These are phyloP conservation scores for Phytopythium helicoides DNA, from an alignment of 352 stramenopile species.

Conservation along the genomic window DNA sequence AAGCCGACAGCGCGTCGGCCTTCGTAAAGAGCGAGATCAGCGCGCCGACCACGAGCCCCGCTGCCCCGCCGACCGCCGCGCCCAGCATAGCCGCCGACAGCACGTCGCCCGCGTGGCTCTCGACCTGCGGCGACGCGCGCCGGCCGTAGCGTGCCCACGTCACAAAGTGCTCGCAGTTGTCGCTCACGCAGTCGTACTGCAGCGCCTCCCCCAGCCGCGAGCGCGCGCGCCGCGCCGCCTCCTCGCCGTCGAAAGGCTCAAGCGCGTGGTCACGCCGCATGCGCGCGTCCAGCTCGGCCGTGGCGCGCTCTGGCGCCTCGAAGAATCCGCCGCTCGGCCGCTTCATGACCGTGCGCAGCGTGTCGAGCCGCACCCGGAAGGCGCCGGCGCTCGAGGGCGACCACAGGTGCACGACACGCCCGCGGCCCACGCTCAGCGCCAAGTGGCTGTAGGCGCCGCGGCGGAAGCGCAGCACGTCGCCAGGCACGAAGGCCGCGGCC, in stretches of 20 bases:
- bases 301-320: constrained; percentile 31
- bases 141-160: constrained; percentile 66
- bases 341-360: constrained; percentile 38
- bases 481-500: constrained; percentile 10
- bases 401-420: constrained; percentile 64
- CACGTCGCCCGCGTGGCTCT: constrained; percentile 54
- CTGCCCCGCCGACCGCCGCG: constrained; percentile 51
- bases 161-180: constrained; percentile 83
- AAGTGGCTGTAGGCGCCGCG: constrained; percentile 65
- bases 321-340: constrained; percentile 1
- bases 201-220: constrained; percentile 41
- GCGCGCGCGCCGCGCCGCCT: constrained; percentile 44
- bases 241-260: constrained; percentile 33
- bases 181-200: constrained; percentile 45
- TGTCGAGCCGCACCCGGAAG: constrained; percentile 67
- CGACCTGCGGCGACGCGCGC: constrained; percentile 52
- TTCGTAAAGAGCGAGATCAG: constrained; percentile 65
- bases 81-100: constrained; percentile 60
- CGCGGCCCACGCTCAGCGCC: constrained; percentile 44
- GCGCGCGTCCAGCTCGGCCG: constrained; percentile 40
- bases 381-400: constrained; percentile 25
- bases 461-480: constrained; percentile 68
- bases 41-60: constrained; percentile 54
- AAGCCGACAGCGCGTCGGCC: constrained; percentile 48
- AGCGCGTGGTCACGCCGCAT: constrained; percentile 46